These are phyloP conservation scores for Syzygium aqueum DNA, from an alignment of 345 rosid species.

Conservation along the genomic window DNA sequence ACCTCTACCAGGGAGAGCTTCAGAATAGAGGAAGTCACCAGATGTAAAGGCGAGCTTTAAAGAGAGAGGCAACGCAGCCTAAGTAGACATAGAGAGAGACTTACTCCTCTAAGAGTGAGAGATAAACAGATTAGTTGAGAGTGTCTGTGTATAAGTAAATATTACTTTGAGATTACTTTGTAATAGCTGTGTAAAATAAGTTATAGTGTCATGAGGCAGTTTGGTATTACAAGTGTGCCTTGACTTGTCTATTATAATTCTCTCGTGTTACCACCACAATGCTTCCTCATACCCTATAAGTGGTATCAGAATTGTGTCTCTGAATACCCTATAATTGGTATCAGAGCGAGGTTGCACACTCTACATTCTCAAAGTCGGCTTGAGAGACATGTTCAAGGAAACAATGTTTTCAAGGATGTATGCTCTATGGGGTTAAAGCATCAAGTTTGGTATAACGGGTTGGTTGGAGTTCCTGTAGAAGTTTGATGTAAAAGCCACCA, in stretches of 20 bases:
- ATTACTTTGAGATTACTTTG: too few species aligned
- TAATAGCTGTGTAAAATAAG: too few species aligned
- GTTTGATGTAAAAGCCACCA: background rate
- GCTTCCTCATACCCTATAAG: too few species aligned
- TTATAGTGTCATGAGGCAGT: too few species aligned
- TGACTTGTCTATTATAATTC: background rate
- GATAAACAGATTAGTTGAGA: too few species aligned
- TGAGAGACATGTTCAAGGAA: background rate
- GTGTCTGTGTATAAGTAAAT: background rate
- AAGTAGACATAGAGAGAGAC: background rate
- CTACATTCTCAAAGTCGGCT: background rate
- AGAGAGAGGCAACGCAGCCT: too few species aligned
- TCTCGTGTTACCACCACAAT: too few species aligned
- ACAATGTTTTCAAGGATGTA: background rate
- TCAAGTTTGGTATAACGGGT: background rate
- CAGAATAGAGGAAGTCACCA: background rate
- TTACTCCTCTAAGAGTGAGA: too few species aligned
- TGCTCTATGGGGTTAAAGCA: background rate
- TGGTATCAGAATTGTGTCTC: background rate
- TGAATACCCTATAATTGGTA: too few species aligned
- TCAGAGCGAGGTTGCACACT: background rate
- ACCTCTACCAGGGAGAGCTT: background rate
- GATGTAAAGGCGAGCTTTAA: background rate
- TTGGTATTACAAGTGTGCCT: background rate
- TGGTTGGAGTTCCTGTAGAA: background rate